Conservation (phyloP, 202 grass and related monocot species). For the Elaeis oleifera region DNA sequence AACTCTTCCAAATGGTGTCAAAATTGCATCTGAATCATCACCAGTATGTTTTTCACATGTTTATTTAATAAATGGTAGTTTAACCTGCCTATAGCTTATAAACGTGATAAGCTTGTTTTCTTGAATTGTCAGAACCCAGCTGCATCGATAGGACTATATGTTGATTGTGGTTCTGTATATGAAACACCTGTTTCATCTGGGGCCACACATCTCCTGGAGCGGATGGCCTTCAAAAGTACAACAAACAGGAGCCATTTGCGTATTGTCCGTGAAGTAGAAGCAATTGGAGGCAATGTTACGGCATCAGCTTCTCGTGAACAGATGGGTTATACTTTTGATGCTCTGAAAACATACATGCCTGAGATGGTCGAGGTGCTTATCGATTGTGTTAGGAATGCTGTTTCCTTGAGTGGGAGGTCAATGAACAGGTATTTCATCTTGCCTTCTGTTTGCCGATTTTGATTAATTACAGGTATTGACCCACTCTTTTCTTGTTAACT, state of each 20-base stretch:
- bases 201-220: slow-evolving; percentile 1
- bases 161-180: slow-evolving; percentile 18
- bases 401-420: slow-evolving; percentile 14
- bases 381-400: slow-evolving; percentile 1
- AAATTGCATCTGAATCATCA: slow-evolving; percentile 10
- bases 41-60: slow-evolving; percentile 2
- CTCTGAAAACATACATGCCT: slow-evolving; percentile 7
- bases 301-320: slow-evolving; percentile 14
- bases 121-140: neutral
- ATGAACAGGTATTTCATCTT: slow-evolving; percentile 2
- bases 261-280: slow-evolving; percentile 15
- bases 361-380: slow-evolving; percentile 16
- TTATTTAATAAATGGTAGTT: neutral
- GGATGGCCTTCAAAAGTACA: slow-evolving; percentile 11
- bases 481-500: neutral
- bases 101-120: neutral
- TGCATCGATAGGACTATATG: slow-evolving; percentile 9
- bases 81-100: too few species aligned
- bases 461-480: too few species aligned
- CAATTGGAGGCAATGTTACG: slow-evolving; percentile 2
- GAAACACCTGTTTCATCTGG: slow-evolving; percentile 6
- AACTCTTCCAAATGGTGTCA: slow-evolving; percentile 9
- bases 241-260: slow-evolving; percentile 13
- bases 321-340: slow-evolving; percentile 10
- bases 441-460: too few species aligned